Evolutionary conservation across 106 monocot genomes (phyloP).

Genomic region (Alisma plantagoaquatica): DNA sequence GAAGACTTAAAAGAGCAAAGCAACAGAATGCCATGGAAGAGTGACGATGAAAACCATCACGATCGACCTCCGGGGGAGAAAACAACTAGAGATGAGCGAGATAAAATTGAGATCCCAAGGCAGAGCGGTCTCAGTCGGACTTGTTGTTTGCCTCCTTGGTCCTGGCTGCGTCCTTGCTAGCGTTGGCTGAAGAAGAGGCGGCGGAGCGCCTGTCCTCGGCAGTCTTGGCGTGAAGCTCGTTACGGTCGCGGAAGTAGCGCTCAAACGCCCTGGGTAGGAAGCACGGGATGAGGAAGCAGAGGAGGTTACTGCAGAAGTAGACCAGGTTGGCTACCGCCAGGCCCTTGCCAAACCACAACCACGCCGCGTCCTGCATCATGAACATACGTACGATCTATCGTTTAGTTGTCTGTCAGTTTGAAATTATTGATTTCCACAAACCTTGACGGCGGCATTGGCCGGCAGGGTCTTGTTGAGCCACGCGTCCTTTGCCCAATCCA

Average conservation of each 20-base stretch:
- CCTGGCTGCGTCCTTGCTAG: too few species aligned
- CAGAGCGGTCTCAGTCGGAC: too few species aligned
- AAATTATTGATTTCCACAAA: neutral
- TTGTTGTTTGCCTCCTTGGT: too few species aligned
- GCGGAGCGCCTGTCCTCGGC: slow-evolving; percentile 33
- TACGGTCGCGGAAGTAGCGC: slow-evolving; percentile 61
- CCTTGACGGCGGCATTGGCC: slow-evolving; percentile 28
- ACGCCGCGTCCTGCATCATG: slow-evolving; percentile 41
- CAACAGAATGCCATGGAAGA: too few species aligned
- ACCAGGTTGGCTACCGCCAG: slow-evolving; percentile 53
- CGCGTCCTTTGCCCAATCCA: slow-evolving; percentile 64
- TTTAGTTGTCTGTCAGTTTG: neutral
- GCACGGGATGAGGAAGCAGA: slow-evolving; percentile 66
- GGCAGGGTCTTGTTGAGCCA: slow-evolving; percentile 47
- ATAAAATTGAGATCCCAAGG: too few species aligned
- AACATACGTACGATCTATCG: neutral
- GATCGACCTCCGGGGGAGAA: too few species aligned
- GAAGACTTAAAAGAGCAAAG: too few species aligned
- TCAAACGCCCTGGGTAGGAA: slow-evolving; percentile 85
- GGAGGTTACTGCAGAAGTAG: slow-evolving; percentile 79
- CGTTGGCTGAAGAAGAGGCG: neutral
- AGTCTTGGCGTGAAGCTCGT: slow-evolving; percentile 33
- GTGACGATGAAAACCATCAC: too few species aligned
- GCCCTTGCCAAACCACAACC: slow-evolving; percentile 78
- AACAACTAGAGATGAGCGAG: too few species aligned